Evolutionary conservation across 306 rosid genomes (phyloP).

Genomic region (Erythrophleum fordii): DNA sequence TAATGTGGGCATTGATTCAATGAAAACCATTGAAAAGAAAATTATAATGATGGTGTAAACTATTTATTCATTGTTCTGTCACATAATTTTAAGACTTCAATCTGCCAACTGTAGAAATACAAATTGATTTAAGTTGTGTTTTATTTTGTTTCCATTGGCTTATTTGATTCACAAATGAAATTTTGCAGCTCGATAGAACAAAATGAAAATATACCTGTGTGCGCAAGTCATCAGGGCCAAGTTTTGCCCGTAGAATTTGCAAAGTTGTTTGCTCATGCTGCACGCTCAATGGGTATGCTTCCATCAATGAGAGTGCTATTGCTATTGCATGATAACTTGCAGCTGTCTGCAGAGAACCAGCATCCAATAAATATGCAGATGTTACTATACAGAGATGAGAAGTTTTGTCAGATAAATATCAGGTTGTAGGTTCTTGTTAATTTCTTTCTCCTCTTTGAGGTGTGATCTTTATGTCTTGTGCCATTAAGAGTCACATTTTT

Average conservation of each 20-base stretch:
- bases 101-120: background rate
- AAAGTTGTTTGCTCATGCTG: constrained; percentile 99
- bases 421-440: constrained; percentile 18
- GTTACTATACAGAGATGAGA: constrained; percentile 32
- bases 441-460: constrained; percentile 2
- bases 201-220: constrained; percentile 74
- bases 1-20: background rate
- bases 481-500: background rate
- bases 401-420: constrained; percentile 22
- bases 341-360: constrained; percentile 78
- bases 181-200: background rate
- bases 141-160: constrained; percentile 6
- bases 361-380: constrained; percentile 38
- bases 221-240: constrained; percentile 95
- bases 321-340: constrained; percentile 99
- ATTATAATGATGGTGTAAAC: constrained; percentile 11
- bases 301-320: constrained; percentile 97
- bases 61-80: constrained; percentile 6
- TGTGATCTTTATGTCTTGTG: background rate
- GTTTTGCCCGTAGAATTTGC: constrained; percentile 92
- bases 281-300: constrained; percentile 97
- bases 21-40: background rate
- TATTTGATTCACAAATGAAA: constrained; percentile 15
- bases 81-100: constrained; percentile 32
- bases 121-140: background rate